Percentiles rank a stretch among this genome's conserved stretches.
These are phyloP conservation scores for Aureoboletus auriporus DNA, from an alignment of 768 basidiomycete genomes.

Conservation along the genomic window DNA sequence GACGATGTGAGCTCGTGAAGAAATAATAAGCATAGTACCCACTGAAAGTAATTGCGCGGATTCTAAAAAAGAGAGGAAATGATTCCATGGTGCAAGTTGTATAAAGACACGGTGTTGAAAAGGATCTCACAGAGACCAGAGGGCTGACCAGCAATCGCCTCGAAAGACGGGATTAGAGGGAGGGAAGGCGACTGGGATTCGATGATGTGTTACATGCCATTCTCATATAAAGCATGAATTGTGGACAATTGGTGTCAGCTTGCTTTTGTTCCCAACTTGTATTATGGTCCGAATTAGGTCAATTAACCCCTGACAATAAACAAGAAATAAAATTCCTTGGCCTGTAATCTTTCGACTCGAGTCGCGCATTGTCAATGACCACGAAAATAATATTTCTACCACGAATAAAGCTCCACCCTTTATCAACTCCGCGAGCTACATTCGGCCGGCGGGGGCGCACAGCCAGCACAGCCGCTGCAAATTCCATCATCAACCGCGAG, in stretches of 20 bases:
- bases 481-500: too few relatives aligned
- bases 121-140: constrained; percentile 22
- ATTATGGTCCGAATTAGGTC: neutral
- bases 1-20: neutral
- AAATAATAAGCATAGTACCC: constrained; percentile 1
- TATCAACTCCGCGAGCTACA: too few relatives aligned
- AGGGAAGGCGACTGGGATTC: neutral
- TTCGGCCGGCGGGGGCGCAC: too few relatives aligned
- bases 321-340: too few relatives aligned
- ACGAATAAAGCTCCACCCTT: too few relatives aligned
- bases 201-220: neutral
- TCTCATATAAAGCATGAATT: constrained; percentile 1
- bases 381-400: too few relatives aligned
- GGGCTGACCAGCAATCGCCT: constrained; percentile 18
- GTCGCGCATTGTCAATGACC: too few relatives aligned
- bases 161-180: constrained; percentile 8
- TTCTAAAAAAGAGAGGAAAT: constrained; percentile 28
- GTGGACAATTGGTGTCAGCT: constrained; percentile 17
- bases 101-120: neutral
- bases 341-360: too few relatives aligned
- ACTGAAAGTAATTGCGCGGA: constrained; percentile 29
- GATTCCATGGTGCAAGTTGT: constrained; percentile 22
- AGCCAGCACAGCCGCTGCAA: too few relatives aligned
- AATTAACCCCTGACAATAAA: too few relatives aligned
- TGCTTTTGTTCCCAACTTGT: constrained; percentile 17